Evolutionary conservation across 192 early-diverging fungal genomes (phyloP).

Genomic region (Podila minutissima): DNA sequence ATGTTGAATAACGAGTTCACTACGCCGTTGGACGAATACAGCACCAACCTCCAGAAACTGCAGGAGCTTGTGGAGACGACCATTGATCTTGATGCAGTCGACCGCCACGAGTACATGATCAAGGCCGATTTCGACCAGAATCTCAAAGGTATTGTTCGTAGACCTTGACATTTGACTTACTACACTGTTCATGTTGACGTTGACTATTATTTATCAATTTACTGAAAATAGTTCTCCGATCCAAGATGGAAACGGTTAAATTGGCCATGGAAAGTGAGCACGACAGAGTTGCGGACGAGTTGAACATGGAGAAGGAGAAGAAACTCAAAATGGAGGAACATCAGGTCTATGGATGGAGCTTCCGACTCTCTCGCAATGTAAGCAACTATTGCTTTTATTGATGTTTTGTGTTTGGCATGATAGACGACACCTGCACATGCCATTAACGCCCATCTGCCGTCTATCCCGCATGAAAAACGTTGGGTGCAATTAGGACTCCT

Average conservation of each 20-base stretch:
- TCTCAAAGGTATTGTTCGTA: slow-evolving; percentile 62
- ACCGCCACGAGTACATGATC: slow-evolving; percentile 88
- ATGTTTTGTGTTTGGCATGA: background rate
- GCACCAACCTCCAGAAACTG: slow-evolving; percentile 68
- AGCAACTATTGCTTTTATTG: background rate
- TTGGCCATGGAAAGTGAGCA: slow-evolving; percentile 40
- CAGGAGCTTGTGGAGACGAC: slow-evolving; percentile 90
- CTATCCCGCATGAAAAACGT: too few relatives aligned
- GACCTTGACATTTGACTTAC: background rate
- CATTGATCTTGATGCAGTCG: slow-evolving; percentile 86
- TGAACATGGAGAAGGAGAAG: slow-evolving; percentile 84
- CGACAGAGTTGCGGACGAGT: slow-evolving; percentile 63
- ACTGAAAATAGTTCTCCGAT: slow-evolving; percentile 22
- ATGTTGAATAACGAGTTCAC: slow-evolving; percentile 67
- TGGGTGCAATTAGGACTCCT: slow-evolving; percentile 61
- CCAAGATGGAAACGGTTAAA: slow-evolving; percentile 37
- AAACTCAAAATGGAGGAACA: slow-evolving; percentile 93
- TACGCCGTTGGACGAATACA: slow-evolving; percentile 59
- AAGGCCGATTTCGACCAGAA: slow-evolving; percentile 84
- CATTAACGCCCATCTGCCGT: too few relatives aligned
- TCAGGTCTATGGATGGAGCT: slow-evolving; percentile 83
- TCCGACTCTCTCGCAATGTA: slow-evolving; percentile 79
- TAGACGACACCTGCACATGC: background rate
- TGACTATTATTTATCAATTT: too few relatives aligned
- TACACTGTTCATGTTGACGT: too few relatives aligned